A percentile compares a stretch with the other conserved stretches of the same genome.
phyloP scores from a whole-genome alignment of 495 filamentous ascomycete genomes.

The Pseudoneurospora amorphoporcata region DNA sequence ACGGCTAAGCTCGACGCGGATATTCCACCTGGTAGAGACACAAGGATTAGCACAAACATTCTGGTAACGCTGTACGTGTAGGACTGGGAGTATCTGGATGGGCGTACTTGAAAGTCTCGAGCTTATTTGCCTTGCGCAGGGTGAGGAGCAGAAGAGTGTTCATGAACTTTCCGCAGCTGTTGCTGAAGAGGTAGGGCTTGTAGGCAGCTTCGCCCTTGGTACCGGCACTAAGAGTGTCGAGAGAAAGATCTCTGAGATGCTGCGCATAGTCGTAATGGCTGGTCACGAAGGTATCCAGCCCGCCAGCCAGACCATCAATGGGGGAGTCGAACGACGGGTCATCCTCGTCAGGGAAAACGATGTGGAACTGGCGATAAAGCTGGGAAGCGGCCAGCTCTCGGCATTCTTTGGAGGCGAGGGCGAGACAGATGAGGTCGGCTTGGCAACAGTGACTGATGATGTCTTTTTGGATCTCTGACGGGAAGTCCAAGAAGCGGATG shows the following conservation, averaged over 20 bases:
- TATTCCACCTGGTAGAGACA: constrained; percentile 44
- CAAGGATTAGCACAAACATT: constrained; percentile 1
- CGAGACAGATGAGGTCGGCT: constrained; percentile 41
- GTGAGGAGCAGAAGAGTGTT: constrained; percentile 49
- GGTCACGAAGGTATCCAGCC: constrained; percentile 47
- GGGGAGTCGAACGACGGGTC: constrained; percentile 33
- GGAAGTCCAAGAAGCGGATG: constrained; percentile 31
- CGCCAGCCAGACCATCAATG: constrained; percentile 42
- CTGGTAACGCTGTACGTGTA: not conserved
- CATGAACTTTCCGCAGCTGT: constrained; percentile 50
- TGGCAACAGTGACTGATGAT: constrained; percentile 38
- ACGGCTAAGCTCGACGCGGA: constrained; percentile 49
- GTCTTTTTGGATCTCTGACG: constrained; percentile 39
- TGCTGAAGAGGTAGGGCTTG: constrained; percentile 33
- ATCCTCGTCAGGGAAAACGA: constrained; percentile 46
- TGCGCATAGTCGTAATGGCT: constrained; percentile 52
- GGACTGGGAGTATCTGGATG: not conserved
- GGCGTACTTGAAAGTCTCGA: constrained; percentile 47
- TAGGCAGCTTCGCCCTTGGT: constrained; percentile 36
- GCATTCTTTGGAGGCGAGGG: constrained; percentile 45
- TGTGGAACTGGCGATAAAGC: constrained; percentile 48
- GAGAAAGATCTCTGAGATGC: constrained; percentile 39
- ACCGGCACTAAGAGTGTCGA: constrained; percentile 39
- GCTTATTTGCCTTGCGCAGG: constrained; percentile 38
- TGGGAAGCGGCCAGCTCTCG: constrained; percentile 43